Evolutionary conservation across 2,329 filamentous ascomycete genomes (phyloP), one percentile per base, ranked within the genome.

Genomic region (Penicillium sp.): DNA sequence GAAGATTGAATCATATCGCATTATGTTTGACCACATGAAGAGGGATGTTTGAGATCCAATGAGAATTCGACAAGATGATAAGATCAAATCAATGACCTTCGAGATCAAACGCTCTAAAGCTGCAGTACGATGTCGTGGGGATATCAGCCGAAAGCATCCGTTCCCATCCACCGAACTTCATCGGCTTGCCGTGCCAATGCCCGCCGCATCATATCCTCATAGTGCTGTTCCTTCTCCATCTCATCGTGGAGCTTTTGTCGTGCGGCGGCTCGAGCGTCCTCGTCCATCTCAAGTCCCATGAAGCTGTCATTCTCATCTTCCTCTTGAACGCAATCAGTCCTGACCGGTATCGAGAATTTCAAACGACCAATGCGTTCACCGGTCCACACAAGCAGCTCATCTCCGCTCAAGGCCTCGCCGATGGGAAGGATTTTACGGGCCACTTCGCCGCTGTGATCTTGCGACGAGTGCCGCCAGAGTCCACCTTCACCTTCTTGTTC

Each of bases 331-430:
- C 48, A 38, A 9, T 66, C 64, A 34, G 61, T 39, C 67, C 59
- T 68, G 62, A 35, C 40, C 3, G 54, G 52, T 39, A 73, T 69
- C 1, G 82, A 80, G 62, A 87, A 87, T 46, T 72, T 76, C 18
- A 94, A 67, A 49, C 93, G 74, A 0, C 89, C 90, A 40, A 95
- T 72, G 54, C 83, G 84, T 49, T 95, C 89, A 13, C 89, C 90
- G 0, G 90, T 95, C 90, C 90, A 95, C 40, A 95, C 75, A 4
- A 95, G 67, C 9, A 96, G 68, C 58, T 91, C 85, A 59, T 89
- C 83, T 43, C 80, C 68, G 26, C 54, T 63, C 41, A 73, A 59
- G 39, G 68, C 69, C 4, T 59, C 61, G 26, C 69, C 68, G 40
- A 80, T 84, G 3, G 87, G 84, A 2, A 91, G 58, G 38, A 95